These are phyloP conservation scores for Pleurostoma richardsiae DNA, from an alignment of 2,329 filamentous ascomycete genomes.

Conservation along the genomic window DNA sequence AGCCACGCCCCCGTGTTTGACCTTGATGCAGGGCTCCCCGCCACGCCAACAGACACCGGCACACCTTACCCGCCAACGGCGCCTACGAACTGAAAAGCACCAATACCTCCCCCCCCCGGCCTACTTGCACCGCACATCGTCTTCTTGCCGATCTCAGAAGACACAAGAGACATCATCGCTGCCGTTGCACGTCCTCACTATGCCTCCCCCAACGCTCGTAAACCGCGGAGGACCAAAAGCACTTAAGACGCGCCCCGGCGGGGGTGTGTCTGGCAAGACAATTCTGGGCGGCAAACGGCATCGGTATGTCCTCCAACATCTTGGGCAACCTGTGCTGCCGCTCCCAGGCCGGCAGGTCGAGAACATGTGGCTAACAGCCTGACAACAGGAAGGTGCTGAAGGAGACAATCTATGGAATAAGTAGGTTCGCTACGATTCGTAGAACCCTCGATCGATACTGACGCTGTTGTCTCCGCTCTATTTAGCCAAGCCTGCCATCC, in stretches of 20 bases:
- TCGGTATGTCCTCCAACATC: conserved; percentile 12
- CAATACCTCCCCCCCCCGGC: too few relatives aligned
- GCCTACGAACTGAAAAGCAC: too few relatives aligned
- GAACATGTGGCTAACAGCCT: neutral
- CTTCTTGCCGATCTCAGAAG: neutral
- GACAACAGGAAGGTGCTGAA: conserved; percentile 37
- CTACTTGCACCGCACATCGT: neutral
- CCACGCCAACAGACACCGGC: too few relatives aligned
- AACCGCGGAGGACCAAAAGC: conserved; percentile 22
- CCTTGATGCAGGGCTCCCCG: too few relatives aligned
- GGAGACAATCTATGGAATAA: conserved; percentile 45
- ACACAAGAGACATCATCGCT: too few relatives aligned
- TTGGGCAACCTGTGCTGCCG: too few relatives aligned
- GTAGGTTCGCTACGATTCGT: conserved; percentile 27
- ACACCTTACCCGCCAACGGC: too few relatives aligned
- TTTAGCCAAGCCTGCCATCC: conserved; percentile 6
- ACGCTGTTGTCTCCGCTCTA: neutral
- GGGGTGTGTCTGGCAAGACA: conserved; percentile 11
- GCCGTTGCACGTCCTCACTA: conserved; percentile 4
- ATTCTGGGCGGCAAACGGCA: conserved; percentile 16
- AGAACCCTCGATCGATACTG: conserved; percentile 10
- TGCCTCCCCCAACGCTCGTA: conserved; percentile 17
- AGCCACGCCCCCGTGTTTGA: too few relatives aligned
- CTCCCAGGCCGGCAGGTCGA: too few relatives aligned
- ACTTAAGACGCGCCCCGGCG: conserved; percentile 8